Base-by-base conservation (phyloP, 768 basidiomycete species). In the Piloderma croceum region DNA sequence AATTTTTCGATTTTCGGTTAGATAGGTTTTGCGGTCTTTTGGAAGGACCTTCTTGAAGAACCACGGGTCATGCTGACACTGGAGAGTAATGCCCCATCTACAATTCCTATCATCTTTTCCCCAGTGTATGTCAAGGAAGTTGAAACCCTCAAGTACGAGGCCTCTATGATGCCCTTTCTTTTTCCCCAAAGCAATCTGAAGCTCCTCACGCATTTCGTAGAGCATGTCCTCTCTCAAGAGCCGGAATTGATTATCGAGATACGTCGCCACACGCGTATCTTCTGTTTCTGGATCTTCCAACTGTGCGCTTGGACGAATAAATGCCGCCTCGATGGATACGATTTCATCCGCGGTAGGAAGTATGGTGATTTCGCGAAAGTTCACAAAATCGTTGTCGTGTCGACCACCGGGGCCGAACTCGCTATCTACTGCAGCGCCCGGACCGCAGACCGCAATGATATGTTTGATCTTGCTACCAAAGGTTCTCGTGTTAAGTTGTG, bases 191-290 rank as follows among this genome's bases (percentile, higher is more conserved):
- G 51, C 49, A 18, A 60, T 52, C 31, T 54, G 53, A 6, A 67
- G 52, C 38, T 67, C 65, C 3, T 69, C 63, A 20, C 54, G 59
- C 23, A 69, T 53, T 38, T 64, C 57, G 46, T 50, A 47, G 3
- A 73, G 29, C 68, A 71, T 68, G 27, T 71, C 69, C 42, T 71
- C 71, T 13, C 71, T 51, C 11, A 69, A 46, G 12, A 71, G 55
- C 13, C 69, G 69, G 46, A 65, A 71, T 11, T 66, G 68, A 34
- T 71, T 70, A 38, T 72, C 69, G 10, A 72, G 53, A 40, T 70
- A 61, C 6, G 57, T 58, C 6, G 58, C 47, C 6, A 52, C 34
- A 6, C 61, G 64, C 19, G 49, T 49, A 7, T 51, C 52, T 13
- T 49, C 52, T 4, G 40, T 31, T 1, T 50, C 34, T 4, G 54